These are phyloP conservation scores for Leccinum fibrillosum DNA, from an alignment of 768 basidiomycete species.

Conservation along the genomic window DNA sequence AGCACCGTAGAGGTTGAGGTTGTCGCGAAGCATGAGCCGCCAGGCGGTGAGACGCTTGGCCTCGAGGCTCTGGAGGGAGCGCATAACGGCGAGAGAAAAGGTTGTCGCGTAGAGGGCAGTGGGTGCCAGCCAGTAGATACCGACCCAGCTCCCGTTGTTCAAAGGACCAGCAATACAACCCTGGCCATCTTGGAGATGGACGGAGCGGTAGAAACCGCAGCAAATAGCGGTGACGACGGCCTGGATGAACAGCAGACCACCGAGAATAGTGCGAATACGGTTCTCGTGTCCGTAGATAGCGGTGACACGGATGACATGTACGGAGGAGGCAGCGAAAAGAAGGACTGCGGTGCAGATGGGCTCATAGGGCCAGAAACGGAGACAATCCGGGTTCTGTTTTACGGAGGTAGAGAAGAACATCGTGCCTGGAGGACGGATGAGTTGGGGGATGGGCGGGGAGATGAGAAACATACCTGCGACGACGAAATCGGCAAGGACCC, in stretches of 20 bases:
- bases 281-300: conserved; percentile 69
- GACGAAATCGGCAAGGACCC: conserved; percentile 79
- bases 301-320: conserved; percentile 76
- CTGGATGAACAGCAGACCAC: conserved; percentile 61
- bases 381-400: conserved; percentile 50
- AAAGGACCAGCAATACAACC: conserved; percentile 86
- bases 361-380: conserved; percentile 77
- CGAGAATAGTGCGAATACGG: conserved; percentile 52
- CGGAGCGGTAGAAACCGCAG: conserved; percentile 80
- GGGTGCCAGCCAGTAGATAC: conserved; percentile 79
- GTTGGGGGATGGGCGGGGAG: neutral
- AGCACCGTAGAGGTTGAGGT: conserved; percentile 81
- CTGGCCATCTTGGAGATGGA: conserved; percentile 69
- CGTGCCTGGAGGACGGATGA: conserved; percentile 48
- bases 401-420: conserved; percentile 82
- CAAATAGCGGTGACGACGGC: conserved; percentile 68
- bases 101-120: conserved; percentile 56
- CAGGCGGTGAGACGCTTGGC: conserved; percentile 59
- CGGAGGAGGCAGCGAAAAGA: conserved; percentile 63
- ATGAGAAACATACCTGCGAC: conserved; percentile 53
- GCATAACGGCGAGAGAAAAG: conserved; percentile 22
- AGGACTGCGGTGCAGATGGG: conserved; percentile 83
- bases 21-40: conserved; percentile 90
- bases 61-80: conserved; percentile 23
- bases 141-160: conserved; percentile 64